Evolutionary conservation across 805 yeast genomes (phyloP), one percentile per base, ranked within the genome.

Genomic region (Ogataea nonfermentans): DNA sequence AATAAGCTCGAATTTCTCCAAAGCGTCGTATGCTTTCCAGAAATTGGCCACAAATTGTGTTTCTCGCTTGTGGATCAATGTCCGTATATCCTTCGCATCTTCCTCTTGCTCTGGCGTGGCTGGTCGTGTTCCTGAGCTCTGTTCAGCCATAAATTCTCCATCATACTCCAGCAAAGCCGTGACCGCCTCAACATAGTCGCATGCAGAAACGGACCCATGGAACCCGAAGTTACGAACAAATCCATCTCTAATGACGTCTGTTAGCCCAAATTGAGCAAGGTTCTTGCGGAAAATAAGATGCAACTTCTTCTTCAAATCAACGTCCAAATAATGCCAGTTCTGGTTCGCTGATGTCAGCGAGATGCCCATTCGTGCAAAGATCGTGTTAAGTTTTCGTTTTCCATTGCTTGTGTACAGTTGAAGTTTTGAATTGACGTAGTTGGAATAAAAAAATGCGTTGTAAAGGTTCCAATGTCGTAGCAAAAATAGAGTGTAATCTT

Each of bases 291-390:
- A 84, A 15, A 86, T 81, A 10, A 69, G 58, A 15, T 83, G 81
- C 16, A 93, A 65, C 45, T 79, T 82, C 41, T 81, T 78, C 59
- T 93, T 95, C 36, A 91, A 69, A 8, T 74, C 72, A 26, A 85
- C 76, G 57, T 88, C 93, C 81, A 91, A 78, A 59, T 91, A 95
- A 17, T 83, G 71, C 98, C 98, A 93, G 40, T 80, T 80, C 60
- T 93, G 96, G 54, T 81, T 84, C 0, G 98, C 93, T n/a, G 83
- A 81, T 5, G 79, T 82, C 33, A 93, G 68, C 0, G 96, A 82
- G 5, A 93, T 83, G 6, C 99, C 99, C 96, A 95, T 93, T 52
- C 84, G 78, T 2, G 99, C 99, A 66, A 93, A 87, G 76, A 93
- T 73, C 52, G 89, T 88, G 57, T 90, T 95, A 35, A 93, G 67